These are phyloP conservation scores for Jaenimonas drosophilae DNA, from an alignment of 208 protist genomes.

Conservation along the genomic window DNA sequence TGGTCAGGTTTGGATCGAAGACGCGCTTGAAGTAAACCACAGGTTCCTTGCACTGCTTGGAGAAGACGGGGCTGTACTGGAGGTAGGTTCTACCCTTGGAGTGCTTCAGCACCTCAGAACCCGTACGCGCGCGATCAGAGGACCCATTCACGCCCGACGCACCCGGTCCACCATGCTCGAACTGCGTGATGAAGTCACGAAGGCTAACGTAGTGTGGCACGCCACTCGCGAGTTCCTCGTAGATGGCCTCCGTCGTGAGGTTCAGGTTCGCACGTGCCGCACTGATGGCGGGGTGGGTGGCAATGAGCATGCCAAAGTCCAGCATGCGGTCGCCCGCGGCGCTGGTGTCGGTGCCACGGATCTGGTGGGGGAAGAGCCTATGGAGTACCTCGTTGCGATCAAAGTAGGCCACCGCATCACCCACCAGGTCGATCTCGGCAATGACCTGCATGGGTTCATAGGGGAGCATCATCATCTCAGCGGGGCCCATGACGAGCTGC, in stretches of 20 bases:
- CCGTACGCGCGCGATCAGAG: no score
- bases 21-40: conserved; percentile 73
- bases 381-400: conserved; percentile 58
- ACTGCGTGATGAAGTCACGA: conserved; percentile 67
- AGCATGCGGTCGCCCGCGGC: conserved; percentile 59
- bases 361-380: conserved; percentile 52
- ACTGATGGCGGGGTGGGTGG: conserved; percentile 58
- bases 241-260: conserved; percentile 35
- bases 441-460: conserved; percentile 66
- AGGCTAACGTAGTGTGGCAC: conserved; percentile 34
- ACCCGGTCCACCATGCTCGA: no score
- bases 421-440: conserved; percentile 54
- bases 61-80: conserved; percentile 72
- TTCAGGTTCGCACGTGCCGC: conserved; percentile 39
- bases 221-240: conserved; percentile 51
- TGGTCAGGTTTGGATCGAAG: conserved; percentile 39
- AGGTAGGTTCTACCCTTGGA: conserved; percentile 70
- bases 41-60: conserved; percentile 30
- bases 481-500: conserved; percentile 56
- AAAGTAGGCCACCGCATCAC: conserved; percentile 42
- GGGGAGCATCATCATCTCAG: conserved; percentile 77
- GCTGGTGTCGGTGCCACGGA: conserved; percentile 25
- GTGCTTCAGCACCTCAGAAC: conserved; percentile 52
- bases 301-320: conserved; percentile 67
- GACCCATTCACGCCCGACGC: no score